Evolutionary conservation across 2,329 filamentous ascomycete genomes (phyloP).

Genomic region (Fusarium euwallaceae): DNA sequence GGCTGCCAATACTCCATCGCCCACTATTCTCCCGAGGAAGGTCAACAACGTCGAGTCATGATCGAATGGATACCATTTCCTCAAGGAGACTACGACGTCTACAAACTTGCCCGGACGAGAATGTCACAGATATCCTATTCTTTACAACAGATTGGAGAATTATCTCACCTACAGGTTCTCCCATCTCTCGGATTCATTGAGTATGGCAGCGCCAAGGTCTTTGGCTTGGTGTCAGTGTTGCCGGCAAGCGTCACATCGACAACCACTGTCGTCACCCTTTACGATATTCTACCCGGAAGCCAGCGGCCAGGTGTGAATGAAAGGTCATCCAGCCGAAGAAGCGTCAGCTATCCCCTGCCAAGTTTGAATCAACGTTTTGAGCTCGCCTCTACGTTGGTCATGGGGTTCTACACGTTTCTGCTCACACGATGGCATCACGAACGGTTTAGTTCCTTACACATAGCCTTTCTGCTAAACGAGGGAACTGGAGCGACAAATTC

Average conservation of each 20-base stretch:
- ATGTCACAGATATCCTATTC: neutral
- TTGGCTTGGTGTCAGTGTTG: neutral
- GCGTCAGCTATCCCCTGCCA: neutral
- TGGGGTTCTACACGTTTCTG: neutral
- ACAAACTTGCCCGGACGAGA: neutral
- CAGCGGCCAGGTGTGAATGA: neutral
- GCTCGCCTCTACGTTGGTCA: neutral
- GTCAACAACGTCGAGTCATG: neutral
- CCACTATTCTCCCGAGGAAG: neutral
- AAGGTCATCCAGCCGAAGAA: neutral
- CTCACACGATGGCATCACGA: slow-evolving; percentile 11
- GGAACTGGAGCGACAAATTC: rapidly evolving
- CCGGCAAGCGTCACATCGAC: neutral
- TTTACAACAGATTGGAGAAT: neutral
- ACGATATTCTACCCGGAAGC: neutral
- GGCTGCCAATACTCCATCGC: slow-evolving; percentile 3
- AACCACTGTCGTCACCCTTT: neutral
- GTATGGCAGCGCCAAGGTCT: neutral
- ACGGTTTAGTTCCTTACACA: slow-evolving; percentile 4
- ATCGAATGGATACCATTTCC: slow-evolving; percentile 15
- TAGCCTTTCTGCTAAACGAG: neutral
- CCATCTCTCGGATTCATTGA: slow-evolving; percentile 1
- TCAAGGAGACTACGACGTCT: neutral
- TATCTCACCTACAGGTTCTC: neutral
- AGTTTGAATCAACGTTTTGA: neutral